These are phyloP conservation scores for Arabidopsis lyrata DNA, from an alignment of 441 rosid species.

Conservation along the genomic window DNA sequence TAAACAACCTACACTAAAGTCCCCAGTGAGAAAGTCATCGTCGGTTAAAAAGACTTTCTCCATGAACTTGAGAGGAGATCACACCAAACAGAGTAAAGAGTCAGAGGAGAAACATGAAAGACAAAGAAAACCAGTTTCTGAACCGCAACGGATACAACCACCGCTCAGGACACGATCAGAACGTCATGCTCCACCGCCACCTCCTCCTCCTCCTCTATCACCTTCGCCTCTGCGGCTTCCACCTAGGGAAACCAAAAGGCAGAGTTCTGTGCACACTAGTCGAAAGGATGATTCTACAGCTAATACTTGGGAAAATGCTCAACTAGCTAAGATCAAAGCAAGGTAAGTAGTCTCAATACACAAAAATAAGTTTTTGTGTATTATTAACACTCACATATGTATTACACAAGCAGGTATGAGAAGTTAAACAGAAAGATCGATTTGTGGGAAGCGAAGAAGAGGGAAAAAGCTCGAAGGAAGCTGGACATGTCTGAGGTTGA, in stretches of 20 bases:
- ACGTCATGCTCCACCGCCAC: slow-evolving; percentile 40
- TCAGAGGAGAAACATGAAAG: slow-evolving; percentile 33
- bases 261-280: slow-evolving; percentile 20
- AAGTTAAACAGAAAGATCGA: slow-evolving; percentile 53
- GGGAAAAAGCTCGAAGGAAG: slow-evolving; percentile 61
- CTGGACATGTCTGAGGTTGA: slow-evolving; percentile 70
- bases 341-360: slow-evolving; percentile 48
- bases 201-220: slow-evolving; percentile 34
- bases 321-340: slow-evolving; percentile 65
- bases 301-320: slow-evolving; percentile 68
- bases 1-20: slow-evolving; percentile 20
- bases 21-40: slow-evolving; percentile 33
- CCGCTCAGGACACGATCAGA: slow-evolving; percentile 39
- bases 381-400: slow-evolving; percentile 32
- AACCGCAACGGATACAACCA: slow-evolving; percentile 33
- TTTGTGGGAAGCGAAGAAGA: slow-evolving; percentile 71
- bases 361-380: not conserved
- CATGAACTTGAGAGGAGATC: slow-evolving; percentile 27
- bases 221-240: slow-evolving; percentile 44
- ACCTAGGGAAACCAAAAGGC: slow-evolving; percentile 29
- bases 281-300: slow-evolving; percentile 54
- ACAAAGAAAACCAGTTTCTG: slow-evolving; percentile 23
- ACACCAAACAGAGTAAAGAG: slow-evolving; percentile 30
- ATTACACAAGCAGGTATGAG: slow-evolving; percentile 58
- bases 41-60: slow-evolving; percentile 39